Evolutionary conservation across 371 early-diverging fungal genomes (phyloP), one percentile per base, ranked within the genome.

Genomic region (Mortierella sp.): DNA sequence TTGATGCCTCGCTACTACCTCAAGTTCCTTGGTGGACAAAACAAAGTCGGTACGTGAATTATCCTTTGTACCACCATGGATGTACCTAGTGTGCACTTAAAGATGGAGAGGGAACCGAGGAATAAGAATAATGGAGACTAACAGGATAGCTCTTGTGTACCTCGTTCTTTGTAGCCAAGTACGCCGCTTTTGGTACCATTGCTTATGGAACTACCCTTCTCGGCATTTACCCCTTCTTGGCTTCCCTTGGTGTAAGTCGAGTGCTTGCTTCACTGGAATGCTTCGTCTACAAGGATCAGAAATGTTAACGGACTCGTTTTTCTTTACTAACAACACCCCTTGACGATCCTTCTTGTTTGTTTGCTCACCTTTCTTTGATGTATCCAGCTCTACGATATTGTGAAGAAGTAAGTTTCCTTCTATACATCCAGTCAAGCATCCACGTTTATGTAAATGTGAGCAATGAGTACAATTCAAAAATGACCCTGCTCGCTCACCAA

Each of bases 1-100:
- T 41, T 83, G 48, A 77, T 79, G 75, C 84, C 84, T 41, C 73
- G 85, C 4, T 85, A 85, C 55, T 79, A 79, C 52, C 47, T 85
- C 34, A 79, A 79, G 71, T 66, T 52, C 77, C 43, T 85, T 22
- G 77, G 77, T 14, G 79, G 79, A 22, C 77, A 77, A 29, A 2
- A 74, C 71, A 85, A 85, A 58, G 73, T 85, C 29, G 68, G 74
- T 76, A 76, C 24, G 79, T 63, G 58, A 41, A 43, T 7, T 6
- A 5, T 61, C n/a, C 53, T 22, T 47, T 19, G 37, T 61, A 34
- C 10, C n/a, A 19, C 37, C 16, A 2, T 19, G 2, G 34, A 2
- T 0, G 37, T 61, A 61, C 34, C 9, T 34, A 9, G 22, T 22
- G 9, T 9, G 37, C 53, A n/a, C 11, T 22, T 8, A 34, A 61